Base-by-base conservation (phyloP, 805 yeast species). In the Candida adriatica region DNA sequence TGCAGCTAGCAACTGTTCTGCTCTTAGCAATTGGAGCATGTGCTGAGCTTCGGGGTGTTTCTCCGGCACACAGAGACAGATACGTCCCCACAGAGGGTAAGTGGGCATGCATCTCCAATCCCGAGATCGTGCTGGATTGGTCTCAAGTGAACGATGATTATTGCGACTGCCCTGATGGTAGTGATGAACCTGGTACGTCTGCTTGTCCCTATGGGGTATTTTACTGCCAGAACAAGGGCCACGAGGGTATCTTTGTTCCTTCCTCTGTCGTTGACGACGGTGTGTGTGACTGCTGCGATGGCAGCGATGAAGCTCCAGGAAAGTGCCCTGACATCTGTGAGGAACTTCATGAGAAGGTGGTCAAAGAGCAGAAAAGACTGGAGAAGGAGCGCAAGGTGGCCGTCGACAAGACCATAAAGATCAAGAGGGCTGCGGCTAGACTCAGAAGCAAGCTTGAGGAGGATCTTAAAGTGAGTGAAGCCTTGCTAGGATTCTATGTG, bases 141-240 rank as follows among this genome's bases (percentile, higher is more conserved):
- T 61, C 61, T 22, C 82, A 77, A 48, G 68, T 90, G 45, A 90
- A 90, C 53, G 96, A 92, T 55, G 81, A 87, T 46, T 79, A 69
- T 50, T 90, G 97, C 58, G 97, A 92, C 50, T 90, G 97, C 61
- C 96, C 96, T 0, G 98, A 92, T 59, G 97, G 97, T 0, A 76
- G 88, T 5, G 98, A 92, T 59, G 97, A 92, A 55, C 96, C 96
- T 0, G 96, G 96, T 0, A 90, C 97, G 1, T 62, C 79, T 24
- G 96, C 96, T 0, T 90, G 97, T 55, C 48, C 56, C 13, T 38
- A 57, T 33, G 49, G 61, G 10, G 30, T 43, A 28, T 88, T 86
- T 49, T 87, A 74, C 55, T 90, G 98, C 58, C 71, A 56, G 7
- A 92, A 92, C 49, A 62, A 67, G 30, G 95, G 95, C 4, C 80